Conservation (phyloP, 352 stramenopile species). For the Pythium phragmitis region DNA sequence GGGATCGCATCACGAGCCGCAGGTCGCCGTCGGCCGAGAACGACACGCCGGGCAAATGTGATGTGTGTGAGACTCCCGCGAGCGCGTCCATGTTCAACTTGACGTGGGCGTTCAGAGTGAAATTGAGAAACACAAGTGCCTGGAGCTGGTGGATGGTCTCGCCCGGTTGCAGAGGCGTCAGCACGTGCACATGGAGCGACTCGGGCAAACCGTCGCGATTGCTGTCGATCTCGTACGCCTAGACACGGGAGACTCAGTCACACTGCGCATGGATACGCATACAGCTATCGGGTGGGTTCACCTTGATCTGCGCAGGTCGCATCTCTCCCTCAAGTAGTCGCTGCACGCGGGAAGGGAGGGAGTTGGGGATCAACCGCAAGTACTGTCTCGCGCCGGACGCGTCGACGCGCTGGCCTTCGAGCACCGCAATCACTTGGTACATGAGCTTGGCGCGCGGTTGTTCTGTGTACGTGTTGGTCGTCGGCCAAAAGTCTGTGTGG, state of each 20-base stretch:
- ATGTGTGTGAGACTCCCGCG: constrained; percentile 38
- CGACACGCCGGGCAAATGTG: constrained; percentile 32
- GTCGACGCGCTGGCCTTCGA: constrained; percentile 44
- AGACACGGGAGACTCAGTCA: not conserved
- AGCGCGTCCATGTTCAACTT: constrained; percentile 72
- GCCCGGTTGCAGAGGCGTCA: constrained; percentile 39
- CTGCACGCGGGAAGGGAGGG: constrained; percentile 41
- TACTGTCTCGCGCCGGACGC: constrained; percentile 15
- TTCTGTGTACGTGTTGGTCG: constrained; percentile 56
- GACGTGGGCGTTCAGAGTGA: constrained; percentile 45
- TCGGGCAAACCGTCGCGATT: constrained; percentile 58
- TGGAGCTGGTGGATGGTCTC: constrained; percentile 53
- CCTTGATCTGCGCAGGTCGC: constrained; percentile 43
- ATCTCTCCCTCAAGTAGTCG: constrained; percentile 41
- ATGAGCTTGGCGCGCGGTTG: constrained; percentile 53
- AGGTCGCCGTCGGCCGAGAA: constrained; percentile 62
- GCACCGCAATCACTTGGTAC: constrained; percentile 59
- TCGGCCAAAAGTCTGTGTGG: constrained; percentile 58
- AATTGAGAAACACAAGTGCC: constrained; percentile 59
- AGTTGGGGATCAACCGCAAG: constrained; percentile 39
- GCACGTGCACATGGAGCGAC: constrained; percentile 47
- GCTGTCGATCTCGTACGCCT: constrained; percentile 43
- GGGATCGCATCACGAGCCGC: constrained; percentile 44
- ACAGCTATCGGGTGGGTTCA: not conserved
- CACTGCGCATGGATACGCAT: constrained; percentile 3